phyloP scores from a whole-genome alignment of 352 stramenopile genomes.

The Globisporangium mamillatum region DNA sequence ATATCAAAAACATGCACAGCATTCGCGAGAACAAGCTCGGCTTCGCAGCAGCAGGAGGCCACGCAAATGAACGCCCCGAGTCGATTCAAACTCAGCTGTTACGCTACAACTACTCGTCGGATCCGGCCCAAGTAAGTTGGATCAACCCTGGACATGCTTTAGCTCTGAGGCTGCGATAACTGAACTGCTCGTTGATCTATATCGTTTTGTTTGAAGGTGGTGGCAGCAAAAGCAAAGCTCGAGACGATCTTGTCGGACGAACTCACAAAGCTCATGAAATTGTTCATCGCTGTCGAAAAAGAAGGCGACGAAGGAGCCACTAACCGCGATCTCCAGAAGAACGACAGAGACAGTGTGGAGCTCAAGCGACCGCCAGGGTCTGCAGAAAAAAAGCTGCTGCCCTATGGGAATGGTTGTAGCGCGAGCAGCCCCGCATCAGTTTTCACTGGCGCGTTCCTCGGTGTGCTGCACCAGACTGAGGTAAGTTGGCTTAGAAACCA shows the following conservation, averaged over 20 bases:
- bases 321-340: constrained; percentile 9
- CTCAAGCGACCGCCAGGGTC: constrained; percentile 1
- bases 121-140: constrained; percentile 35
- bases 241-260: constrained; percentile 28
- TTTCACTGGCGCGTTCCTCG: constrained; percentile 42
- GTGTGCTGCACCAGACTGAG: constrained; percentile 47
- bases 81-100: constrained; percentile 29
- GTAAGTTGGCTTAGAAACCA: constrained; percentile 16
- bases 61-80: constrained; percentile 6
- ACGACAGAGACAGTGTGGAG: constrained; percentile 5
- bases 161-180: neutral
- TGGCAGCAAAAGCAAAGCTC: constrained; percentile 30
- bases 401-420: constrained; percentile 38
- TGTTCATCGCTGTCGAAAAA: constrained; percentile 15
- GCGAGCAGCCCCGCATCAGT: constrained; percentile 32
- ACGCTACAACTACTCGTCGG: constrained; percentile 49
- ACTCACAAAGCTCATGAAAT: constrained; percentile 30
- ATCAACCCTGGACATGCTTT: neutral
- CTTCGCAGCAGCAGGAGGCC: constrained; percentile 1
- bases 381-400: neutral
- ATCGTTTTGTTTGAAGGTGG: constrained; percentile 18
- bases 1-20: constrained; percentile 61
- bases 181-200: neutral
- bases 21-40: constrained; percentile 43
- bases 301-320: neutral